Percentiles rank a stretch among this genome's conserved stretches.
Conservation (phyloP, 176 grass and related monocot genomes). For the Hsuehochloa calcarea region DNA sequence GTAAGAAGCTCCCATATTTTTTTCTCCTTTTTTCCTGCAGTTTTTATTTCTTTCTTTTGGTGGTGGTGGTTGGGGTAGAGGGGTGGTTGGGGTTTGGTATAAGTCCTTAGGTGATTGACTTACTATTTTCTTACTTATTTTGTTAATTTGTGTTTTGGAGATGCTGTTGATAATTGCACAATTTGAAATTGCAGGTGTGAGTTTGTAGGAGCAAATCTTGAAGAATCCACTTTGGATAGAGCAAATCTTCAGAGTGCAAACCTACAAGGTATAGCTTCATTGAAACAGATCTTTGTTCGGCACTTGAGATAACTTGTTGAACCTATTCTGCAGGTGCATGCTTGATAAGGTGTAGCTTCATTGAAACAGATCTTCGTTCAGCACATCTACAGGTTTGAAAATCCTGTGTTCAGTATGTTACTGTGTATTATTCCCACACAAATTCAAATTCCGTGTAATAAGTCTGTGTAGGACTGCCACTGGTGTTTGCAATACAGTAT, state of each 20-base stretch:
- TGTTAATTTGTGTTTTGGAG: neutral
- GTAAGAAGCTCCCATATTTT: constrained; percentile 48
- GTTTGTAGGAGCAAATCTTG: constrained; percentile 51
- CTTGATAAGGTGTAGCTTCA: constrained; percentile 51
- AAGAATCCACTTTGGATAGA: constrained; percentile 43
- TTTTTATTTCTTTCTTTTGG: neutral
- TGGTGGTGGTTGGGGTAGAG: neutral
- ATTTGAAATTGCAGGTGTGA: constrained; percentile 45
- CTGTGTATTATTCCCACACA: neutral
- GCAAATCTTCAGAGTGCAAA: constrained; percentile 67
- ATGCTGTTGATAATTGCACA: neutral
- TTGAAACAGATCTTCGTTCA: constrained; percentile 60
- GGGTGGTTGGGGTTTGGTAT: neutral
- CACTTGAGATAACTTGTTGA: neutral
- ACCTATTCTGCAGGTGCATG: constrained; percentile 44
- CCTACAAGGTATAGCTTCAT: constrained; percentile 72
- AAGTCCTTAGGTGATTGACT: neutral
- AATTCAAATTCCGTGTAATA: neutral
- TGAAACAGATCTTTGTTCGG: no score
- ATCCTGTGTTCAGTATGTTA: neutral
- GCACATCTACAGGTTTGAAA: constrained; percentile 57
- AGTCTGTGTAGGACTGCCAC: neutral
- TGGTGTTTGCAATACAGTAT: neutral
- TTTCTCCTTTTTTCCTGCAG: neutral
- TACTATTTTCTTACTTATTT: neutral